Percentiles rank a stretch among this genome's conserved stretches.
phyloP scores from a whole-genome alignment of 2,329 filamentous ascomycete genomes.

The Alternaria burnsii region DNA sequence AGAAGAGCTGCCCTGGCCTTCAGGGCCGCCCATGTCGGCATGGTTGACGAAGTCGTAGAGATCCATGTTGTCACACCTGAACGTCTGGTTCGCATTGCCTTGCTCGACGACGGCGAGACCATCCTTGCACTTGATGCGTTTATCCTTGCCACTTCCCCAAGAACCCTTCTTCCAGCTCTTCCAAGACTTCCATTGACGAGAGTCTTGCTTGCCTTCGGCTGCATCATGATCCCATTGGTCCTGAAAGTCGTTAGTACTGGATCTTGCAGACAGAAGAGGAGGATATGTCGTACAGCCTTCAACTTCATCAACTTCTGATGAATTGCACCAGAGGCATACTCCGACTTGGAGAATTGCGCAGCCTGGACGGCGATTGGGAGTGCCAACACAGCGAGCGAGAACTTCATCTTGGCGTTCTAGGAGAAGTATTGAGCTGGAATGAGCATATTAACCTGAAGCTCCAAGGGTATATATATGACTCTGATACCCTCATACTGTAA shows the following conservation, averaged over 20 bases:
- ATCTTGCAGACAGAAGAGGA: neutral
- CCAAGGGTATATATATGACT: conserved; percentile 28
- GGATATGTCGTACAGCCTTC: conserved; percentile 27
- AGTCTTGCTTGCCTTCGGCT: conserved; percentile 28
- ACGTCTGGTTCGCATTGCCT: conserved; percentile 36
- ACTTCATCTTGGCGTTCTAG: conserved; percentile 35
- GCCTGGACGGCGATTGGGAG: conserved; percentile 34
- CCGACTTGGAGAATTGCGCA: conserved; percentile 30
- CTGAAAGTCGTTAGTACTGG: conserved; percentile 2
- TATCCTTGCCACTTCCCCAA: conserved; percentile 12
- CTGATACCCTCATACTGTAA: neutral
- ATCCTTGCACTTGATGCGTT: conserved; percentile 32
- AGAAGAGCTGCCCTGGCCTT: conserved; percentile 53
- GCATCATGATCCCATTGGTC: conserved; percentile 35
- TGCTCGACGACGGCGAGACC: conserved; percentile 33
- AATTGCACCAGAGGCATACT: conserved; percentile 35
- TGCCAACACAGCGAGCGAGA: conserved; percentile 31
- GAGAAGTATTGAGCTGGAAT: conserved; percentile 34
- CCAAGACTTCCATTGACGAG: conserved; percentile 31
- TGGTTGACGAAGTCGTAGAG: conserved; percentile 66
- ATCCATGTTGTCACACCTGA: conserved; percentile 54
- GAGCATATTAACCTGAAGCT: conserved; percentile 24
- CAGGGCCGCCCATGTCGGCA: conserved; percentile 59
- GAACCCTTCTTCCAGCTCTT: conserved; percentile 29
- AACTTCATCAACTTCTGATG: conserved; percentile 39